Conservation (phyloP, 1,284 basidiomycete species). For the Apiotrichum gamsii region DNA sequence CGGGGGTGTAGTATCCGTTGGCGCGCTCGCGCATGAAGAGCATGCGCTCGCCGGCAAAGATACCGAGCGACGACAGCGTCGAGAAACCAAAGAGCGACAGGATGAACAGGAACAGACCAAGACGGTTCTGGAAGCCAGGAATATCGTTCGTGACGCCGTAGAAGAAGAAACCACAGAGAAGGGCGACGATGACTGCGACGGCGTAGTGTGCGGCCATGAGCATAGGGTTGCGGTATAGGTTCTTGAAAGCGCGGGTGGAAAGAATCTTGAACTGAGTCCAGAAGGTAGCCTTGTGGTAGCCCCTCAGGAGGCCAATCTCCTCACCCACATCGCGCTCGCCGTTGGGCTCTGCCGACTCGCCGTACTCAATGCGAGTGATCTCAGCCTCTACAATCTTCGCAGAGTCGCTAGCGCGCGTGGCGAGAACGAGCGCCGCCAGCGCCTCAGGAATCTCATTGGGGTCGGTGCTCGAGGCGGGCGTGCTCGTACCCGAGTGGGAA, state of each 20-base stretch:
- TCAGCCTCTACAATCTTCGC: constrained; percentile 61
- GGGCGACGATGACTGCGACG: constrained; percentile 71
- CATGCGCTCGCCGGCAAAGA: constrained; percentile 90
- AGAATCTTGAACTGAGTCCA: constrained; percentile 86
- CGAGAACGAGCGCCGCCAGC: constrained; percentile 66
- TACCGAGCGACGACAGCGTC: constrained; percentile 79
- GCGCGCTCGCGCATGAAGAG: constrained; percentile 93
- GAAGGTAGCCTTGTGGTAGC: constrained; percentile 77
- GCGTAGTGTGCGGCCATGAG: constrained; percentile 84
- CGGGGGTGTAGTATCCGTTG: constrained; percentile 93
- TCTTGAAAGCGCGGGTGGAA: constrained; percentile 96
- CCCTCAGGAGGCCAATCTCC: constrained; percentile 59
- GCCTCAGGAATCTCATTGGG: constrained; percentile 56
- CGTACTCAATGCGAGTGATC: constrained; percentile 52
- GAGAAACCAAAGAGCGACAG: constrained; percentile 93
- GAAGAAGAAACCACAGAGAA: constrained; percentile 53
- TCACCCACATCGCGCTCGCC: constrained; percentile 50
- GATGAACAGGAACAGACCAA: constrained; percentile 93
- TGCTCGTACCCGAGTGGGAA: constrained; percentile 41
- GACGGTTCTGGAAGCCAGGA: constrained; percentile 75
- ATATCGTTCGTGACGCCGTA: constrained; percentile 68
- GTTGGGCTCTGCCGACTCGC: constrained; percentile 36
- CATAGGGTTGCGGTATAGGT: constrained; percentile 86
- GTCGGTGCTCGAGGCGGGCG: constrained; percentile 35
- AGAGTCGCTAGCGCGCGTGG: constrained; percentile 64